phyloP scores from a whole-genome alignment of 441 rosid genomes.

The Populus tomentosa region DNA sequence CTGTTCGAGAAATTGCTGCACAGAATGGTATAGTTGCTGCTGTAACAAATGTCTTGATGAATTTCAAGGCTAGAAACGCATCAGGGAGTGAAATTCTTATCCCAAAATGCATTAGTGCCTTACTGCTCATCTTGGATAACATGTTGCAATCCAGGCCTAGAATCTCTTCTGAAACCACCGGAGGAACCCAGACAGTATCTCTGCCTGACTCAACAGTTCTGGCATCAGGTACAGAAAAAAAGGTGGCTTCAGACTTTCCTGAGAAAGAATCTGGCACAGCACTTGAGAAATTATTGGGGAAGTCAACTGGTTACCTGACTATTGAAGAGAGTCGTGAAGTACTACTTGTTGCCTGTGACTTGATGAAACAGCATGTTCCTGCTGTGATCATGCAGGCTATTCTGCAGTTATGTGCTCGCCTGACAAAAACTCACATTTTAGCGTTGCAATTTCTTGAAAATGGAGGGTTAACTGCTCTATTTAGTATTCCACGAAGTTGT shows the following conservation, averaged over 20 bases:
- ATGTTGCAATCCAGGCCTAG: conserved; percentile 72
- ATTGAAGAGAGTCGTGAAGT: conserved; percentile 69
- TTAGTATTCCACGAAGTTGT: conserved; percentile 77
- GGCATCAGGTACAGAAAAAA: conserved; percentile 36
- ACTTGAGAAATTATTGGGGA: conserved; percentile 70
- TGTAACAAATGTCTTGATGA: conserved; percentile 64
- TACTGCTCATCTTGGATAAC: conserved; percentile 70
- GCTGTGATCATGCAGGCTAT: conserved; percentile 93
- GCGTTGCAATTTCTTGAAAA: conserved; percentile 87
- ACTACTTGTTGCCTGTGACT: conserved; percentile 61
- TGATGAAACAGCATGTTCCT: conserved; percentile 81
- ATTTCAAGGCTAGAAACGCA: conserved; percentile 22
- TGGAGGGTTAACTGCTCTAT: conserved; percentile 77
- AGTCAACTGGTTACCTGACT: conserved; percentile 71
- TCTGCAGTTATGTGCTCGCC: conserved; percentile 89
- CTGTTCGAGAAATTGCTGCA: conserved; percentile 74
- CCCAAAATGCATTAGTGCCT: conserved; percentile 75
- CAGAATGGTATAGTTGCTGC: conserved; percentile 62
- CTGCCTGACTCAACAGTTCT: conserved; percentile 45
- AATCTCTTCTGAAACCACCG: conserved; percentile 42
- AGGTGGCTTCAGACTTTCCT: conserved; percentile 39
- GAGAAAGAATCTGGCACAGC: conserved; percentile 41
- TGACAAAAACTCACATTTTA: conserved; percentile 75
- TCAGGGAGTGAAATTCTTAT: conserved; percentile 45
- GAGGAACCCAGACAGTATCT: conserved; percentile 50